Conservation (phyloP, 1,139 yeast genomes). For the Zygosaccharomyces sapae region DNA sequence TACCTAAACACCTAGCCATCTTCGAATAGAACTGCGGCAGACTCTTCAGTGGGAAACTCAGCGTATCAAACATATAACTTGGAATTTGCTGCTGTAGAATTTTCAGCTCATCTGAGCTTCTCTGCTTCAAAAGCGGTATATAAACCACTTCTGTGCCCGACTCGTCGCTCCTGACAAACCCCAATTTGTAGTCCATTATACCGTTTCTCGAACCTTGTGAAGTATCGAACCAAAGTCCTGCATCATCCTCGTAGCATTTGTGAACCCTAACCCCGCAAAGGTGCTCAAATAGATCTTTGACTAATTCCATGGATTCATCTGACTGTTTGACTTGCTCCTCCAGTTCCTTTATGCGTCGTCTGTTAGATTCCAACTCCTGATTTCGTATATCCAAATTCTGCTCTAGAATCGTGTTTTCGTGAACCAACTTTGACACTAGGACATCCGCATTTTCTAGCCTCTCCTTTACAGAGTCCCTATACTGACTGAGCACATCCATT, state of each 20-base stretch:
- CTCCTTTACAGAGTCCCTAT: conserved; percentile 26
- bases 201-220: conserved; percentile 32
- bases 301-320: conserved; percentile 28
- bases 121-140: conserved; percentile 34
- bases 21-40: conserved; percentile 55
- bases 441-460: conserved; percentile 32
- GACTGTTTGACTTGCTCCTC: conserved; percentile 11
- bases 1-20: conserved; percentile 50
- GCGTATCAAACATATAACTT: conserved; percentile 54
- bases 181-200: conserved; percentile 35
- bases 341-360: conserved; percentile 13
- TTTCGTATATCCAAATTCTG: conserved; percentile 22
- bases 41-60: conserved; percentile 56
- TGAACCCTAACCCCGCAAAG: conserved; percentile 35
- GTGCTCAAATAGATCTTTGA: conserved; percentile 35
- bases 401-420: conserved; percentile 27
- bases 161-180: conserved; percentile 29
- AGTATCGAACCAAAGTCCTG: conserved; percentile 35
- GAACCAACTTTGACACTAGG: conserved; percentile 28
- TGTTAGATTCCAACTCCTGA: conserved; percentile 22
- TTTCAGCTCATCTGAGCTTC: conserved; percentile 34
- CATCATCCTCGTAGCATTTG: conserved; percentile 33
- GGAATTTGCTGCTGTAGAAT: conserved; percentile 47
- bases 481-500: conserved; percentile 27
- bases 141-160: conserved; percentile 34